These are phyloP conservation scores for Schizochytrium sp. DNA, from an alignment of 108 stramenopile species.

Conservation along the genomic window DNA sequence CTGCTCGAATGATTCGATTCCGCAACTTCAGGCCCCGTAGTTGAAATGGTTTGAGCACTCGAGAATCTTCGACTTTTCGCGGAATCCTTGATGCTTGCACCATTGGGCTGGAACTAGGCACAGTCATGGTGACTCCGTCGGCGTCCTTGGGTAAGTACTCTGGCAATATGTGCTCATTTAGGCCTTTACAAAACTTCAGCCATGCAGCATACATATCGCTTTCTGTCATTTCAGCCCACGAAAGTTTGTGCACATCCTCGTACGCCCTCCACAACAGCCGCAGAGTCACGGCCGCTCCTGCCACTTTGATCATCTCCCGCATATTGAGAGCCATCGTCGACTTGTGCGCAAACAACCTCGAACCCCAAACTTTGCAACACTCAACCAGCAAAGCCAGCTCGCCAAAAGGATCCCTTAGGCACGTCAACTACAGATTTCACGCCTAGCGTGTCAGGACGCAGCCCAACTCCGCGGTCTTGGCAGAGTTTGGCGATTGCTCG, in stretches of 20 bases:
- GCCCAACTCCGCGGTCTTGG: background rate
- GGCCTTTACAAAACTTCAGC: constrained; percentile 47
- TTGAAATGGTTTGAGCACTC: background rate
- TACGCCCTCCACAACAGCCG: constrained; percentile 9
- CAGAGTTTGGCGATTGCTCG: background rate
- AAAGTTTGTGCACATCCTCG: background rate
- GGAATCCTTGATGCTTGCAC: background rate
- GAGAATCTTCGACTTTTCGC: background rate
- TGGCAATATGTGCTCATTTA: background rate
- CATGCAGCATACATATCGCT: background rate
- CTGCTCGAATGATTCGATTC: constrained; percentile 34
- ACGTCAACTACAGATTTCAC: background rate
- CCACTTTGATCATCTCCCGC: background rate
- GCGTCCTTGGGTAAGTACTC: constrained; percentile 37
- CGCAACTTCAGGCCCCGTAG: constrained; percentile 24
- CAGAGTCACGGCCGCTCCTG: constrained; percentile 31
- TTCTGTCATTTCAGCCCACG: constrained; percentile 33
- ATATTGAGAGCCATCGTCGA: background rate
- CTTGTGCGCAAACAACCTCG: background rate
- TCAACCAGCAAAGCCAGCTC: background rate
- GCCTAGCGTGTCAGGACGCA: background rate
- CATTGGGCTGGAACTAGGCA: background rate
- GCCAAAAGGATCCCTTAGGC: background rate
- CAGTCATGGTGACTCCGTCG: background rate
- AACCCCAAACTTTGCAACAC: background rate